phyloP scores from a whole-genome alignment of 768 basidiomycete genomes.

The Pleurotus giganteus region DNA sequence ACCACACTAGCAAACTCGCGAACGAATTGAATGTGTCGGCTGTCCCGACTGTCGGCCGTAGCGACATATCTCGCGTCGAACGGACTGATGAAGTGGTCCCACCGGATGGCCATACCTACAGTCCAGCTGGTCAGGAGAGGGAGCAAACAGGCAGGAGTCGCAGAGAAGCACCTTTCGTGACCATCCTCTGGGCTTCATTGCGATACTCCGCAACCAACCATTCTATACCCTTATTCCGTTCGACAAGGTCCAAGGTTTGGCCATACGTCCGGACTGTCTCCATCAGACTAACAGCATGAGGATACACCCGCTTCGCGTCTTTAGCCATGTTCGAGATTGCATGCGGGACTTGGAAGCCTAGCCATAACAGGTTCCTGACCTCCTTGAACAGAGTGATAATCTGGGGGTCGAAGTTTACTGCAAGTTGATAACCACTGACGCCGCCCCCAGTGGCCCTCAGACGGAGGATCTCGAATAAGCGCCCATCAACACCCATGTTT shows the following conservation, averaged over 20 bases:
- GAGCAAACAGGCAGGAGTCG: background rate
- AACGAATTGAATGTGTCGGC: conserved; percentile 90
- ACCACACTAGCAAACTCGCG: conserved; percentile 93
- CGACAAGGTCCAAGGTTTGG: conserved; percentile 90
- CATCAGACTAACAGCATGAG: conserved; percentile 97
- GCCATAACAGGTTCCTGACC: conserved; percentile 92
- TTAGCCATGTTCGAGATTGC: conserved; percentile 96
- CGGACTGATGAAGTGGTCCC: conserved; percentile 96
- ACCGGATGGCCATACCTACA: conserved; percentile 89
- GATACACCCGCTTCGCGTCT: conserved; percentile 97
- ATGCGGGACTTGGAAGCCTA: conserved; percentile 94
- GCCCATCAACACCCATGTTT: conserved; percentile 88
- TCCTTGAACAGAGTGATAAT: conserved; percentile 99
- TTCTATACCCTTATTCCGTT: conserved; percentile 87
- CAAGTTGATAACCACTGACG: conserved; percentile 65
- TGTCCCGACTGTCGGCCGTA: conserved; percentile 75
- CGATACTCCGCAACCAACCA: conserved; percentile 94
- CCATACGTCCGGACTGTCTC: conserved; percentile 98
- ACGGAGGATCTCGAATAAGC: conserved; percentile 88
- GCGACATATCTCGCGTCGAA: conserved; percentile 83
- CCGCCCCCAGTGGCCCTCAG: conserved; percentile 50
- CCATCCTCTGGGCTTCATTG: conserved; percentile 92
- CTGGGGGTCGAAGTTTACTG: conserved; percentile 97
- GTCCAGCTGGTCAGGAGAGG: background rate
- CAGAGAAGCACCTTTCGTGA: conserved; percentile 68